Conservation (phyloP, 306 rosid genomes). For the Castanea crenata region DNA sequence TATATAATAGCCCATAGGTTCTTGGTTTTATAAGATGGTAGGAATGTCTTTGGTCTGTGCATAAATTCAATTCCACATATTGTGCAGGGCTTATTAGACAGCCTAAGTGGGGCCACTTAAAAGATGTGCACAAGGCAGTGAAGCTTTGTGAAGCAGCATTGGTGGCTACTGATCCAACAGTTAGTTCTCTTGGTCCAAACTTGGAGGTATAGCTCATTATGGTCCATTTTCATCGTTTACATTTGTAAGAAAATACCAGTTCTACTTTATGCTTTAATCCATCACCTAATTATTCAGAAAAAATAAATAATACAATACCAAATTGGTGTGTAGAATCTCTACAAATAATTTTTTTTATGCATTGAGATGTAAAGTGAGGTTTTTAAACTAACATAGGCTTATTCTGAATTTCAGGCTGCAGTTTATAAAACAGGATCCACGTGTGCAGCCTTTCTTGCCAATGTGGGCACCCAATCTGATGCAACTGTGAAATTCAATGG, state of each 20-base stretch:
- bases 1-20: not conserved
- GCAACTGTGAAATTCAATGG: slow-evolving; percentile 72
- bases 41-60: not conserved
- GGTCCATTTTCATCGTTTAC: not conserved
- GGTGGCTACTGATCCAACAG: slow-evolving; percentile 70
- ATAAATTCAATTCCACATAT: slow-evolving; percentile 10
- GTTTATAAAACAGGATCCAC: slow-evolving; percentile 65
- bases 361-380: not conserved
- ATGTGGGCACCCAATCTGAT: slow-evolving; percentile 52
- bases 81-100: slow-evolving; percentile 78
- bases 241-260: not conserved
- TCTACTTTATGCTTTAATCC: not conserved
- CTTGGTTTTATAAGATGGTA: not conserved
- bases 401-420: slow-evolving; percentile 55
- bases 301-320: not conserved
- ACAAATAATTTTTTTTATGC: not conserved
- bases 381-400: slow-evolving; percentile 8
- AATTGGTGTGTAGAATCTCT: not conserved
- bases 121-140: slow-evolving; percentile 78
- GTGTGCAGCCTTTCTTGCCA: slow-evolving; percentile 91
- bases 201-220: slow-evolving; percentile 54
- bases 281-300: not conserved
- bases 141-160: slow-evolving; percentile 83
- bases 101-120: slow-evolving; percentile 98
- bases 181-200: slow-evolving; percentile 64